These are phyloP conservation scores for Alloteropsis angusta DNA, from an alignment of 202 grass and related monocot species.

Conservation along the genomic window DNA sequence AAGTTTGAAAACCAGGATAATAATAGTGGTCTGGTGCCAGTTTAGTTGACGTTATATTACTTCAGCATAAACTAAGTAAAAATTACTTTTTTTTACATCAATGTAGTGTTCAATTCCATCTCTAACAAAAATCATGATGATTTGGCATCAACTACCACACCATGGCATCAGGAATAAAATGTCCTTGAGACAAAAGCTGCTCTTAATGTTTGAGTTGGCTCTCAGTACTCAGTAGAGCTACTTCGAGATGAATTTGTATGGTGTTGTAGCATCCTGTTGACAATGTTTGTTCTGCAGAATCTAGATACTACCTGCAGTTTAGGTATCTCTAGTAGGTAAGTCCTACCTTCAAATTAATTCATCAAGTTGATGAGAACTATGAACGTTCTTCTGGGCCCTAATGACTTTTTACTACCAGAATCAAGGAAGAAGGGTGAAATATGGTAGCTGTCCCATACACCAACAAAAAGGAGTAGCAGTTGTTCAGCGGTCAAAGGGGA, in stretches of 20 bases:
- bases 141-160: background rate
- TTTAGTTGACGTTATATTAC: background rate
- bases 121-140: background rate
- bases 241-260: background rate
- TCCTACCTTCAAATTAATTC: background rate
- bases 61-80: background rate
- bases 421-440: background rate
- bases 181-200: background rate
- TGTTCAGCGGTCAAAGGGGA: background rate
- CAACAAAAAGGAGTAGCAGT: background rate
- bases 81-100: background rate
- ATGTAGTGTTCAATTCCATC: background rate
- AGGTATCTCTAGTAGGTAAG: background rate
- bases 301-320: background rate
- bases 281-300: background rate
- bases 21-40: background rate
- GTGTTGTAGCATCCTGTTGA: background rate
- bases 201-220: background rate
- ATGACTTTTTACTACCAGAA: background rate
- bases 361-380: background rate
- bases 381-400: background rate
- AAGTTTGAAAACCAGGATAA: background rate
- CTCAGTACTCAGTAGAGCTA: background rate
- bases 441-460: background rate
- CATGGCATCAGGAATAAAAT: background rate